Percentiles rank a stretch among this genome's conserved stretches.
Conservation (phyloP, 1,284 basidiomycete genomes). For the Xerocomus nothofagi region DNA sequence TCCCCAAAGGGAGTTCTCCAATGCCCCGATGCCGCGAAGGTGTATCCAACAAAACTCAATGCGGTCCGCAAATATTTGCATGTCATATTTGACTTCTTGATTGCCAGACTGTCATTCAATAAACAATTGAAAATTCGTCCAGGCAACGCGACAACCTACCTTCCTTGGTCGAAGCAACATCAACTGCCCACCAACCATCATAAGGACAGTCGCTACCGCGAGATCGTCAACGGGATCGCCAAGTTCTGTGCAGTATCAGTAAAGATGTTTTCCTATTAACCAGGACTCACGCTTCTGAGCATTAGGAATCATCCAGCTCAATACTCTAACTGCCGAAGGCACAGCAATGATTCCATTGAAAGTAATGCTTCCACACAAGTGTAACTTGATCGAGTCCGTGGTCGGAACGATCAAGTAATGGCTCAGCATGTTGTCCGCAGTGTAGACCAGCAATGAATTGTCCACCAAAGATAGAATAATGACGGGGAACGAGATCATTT, state of each 20-base stretch:
- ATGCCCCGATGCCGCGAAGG: constrained; percentile 84
- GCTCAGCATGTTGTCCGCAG: constrained; percentile 91
- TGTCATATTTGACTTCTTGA: constrained; percentile 95
- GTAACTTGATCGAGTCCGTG: constrained; percentile 78
- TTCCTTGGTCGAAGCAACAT: constrained; percentile 84
- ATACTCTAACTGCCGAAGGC: constrained; percentile 82
- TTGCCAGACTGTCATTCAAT: constrained; percentile 58
- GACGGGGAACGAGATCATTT: constrained; percentile 76
- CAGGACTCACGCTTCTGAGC: constrained; percentile 81
- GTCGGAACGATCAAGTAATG: constrained; percentile 94
- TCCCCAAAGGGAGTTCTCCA: constrained; percentile 98
- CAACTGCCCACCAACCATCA: constrained; percentile 93
- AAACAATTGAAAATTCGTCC: constrained; percentile 2
- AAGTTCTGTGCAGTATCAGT: constrained; percentile 55
- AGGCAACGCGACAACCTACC: constrained; percentile 39
- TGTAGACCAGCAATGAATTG: constrained; percentile 96
- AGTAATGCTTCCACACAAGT: constrained; percentile 92
- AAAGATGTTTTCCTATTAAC: neutral
- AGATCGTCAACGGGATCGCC: constrained; percentile 95
- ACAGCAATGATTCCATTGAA: constrained; percentile 90
- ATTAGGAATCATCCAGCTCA: constrained; percentile 97
- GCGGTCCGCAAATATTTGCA: constrained; percentile 94
- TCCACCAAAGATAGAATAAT: constrained; percentile 90
- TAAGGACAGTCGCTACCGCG: constrained; percentile 91
- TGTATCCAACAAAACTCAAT: constrained; percentile 99